Conservation (phyloP, 441 rosid genomes). For the Lepidium campestre region DNA sequence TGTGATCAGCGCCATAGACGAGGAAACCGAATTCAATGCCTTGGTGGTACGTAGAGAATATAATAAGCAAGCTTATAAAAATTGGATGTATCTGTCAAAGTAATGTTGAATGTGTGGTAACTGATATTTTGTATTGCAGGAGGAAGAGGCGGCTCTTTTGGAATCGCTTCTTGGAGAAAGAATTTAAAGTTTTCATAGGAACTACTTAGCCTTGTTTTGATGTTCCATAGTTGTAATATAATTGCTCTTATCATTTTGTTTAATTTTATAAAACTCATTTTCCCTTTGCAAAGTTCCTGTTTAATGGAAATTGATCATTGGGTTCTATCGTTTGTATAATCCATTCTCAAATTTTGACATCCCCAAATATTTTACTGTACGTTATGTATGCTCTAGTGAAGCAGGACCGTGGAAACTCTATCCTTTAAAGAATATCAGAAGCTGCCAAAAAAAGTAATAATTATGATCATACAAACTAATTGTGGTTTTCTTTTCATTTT, state of each 20-base stretch:
- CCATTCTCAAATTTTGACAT: background rate
- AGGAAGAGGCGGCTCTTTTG: constrained; percentile 85
- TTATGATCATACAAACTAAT: background rate
- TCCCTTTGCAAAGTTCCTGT: background rate
- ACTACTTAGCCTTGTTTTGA: constrained; percentile 2
- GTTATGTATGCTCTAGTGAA: background rate
- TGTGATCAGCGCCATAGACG: constrained; percentile 73
- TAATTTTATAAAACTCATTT: background rate
- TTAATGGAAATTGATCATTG: background rate
- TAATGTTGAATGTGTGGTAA: constrained; percentile 3
- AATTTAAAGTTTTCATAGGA: constrained; percentile 20
- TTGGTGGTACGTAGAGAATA: constrained; percentile 58
- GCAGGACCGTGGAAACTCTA: constrained; percentile 16
- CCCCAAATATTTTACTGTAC: background rate
- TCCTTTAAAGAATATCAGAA: background rate
- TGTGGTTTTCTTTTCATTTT: background rate
- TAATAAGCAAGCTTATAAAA: background rate
- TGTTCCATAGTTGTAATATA: constrained; percentile 3
- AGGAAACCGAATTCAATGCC: constrained; percentile 90
- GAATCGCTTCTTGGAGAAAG: constrained; percentile 76
- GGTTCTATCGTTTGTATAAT: background rate
- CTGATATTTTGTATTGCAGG: constrained; percentile 39
- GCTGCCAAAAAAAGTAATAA: no score
- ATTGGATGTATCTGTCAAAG: background rate
- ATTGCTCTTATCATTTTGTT: background rate